Conservation (phyloP, 2,329 filamentous ascomycete genomes). For the Calonectria pseudoturangicola region DNA sequence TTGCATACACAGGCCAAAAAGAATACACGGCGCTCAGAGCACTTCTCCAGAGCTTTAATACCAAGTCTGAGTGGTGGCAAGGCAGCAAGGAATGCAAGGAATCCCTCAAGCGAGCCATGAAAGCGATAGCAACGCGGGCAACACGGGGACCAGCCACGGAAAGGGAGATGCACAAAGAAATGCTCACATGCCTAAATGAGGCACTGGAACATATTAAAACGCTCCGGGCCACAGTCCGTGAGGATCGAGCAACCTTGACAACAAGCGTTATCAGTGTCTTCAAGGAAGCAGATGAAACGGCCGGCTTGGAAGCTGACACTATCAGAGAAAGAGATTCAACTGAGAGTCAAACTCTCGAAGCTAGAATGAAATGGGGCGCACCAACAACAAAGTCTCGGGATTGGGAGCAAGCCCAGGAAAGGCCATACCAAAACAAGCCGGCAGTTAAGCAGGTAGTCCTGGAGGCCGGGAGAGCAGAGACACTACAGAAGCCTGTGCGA, state of each 20-base stretch:
- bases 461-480: conserved; percentile 10
- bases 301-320: conserved; percentile 42
- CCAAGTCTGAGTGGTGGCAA: conserved; percentile 60
- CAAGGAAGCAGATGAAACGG: conserved; percentile 42
- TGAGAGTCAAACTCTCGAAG: conserved; percentile 32
- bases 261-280: conserved; percentile 48
- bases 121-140: conserved; percentile 56
- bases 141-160: conserved; percentile 30
- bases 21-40: conserved; percentile 57
- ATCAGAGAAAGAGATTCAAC: conserved; percentile 35
- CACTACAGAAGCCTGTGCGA: conserved; percentile 33
- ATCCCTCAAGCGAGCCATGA: conserved; percentile 62
- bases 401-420: conserved; percentile 1
- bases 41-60: conserved; percentile 57
- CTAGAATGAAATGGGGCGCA: conserved; percentile 41
- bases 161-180: conserved; percentile 50
- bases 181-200: conserved; percentile 47
- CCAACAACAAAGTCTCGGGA: conserved; percentile 19
- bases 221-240: conserved; percentile 43
- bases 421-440: conserved; percentile 1
- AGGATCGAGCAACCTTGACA: conserved; percentile 45
- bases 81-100: conserved; percentile 61
- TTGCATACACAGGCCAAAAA: conserved; percentile 57
- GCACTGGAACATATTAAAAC: conserved; percentile 52
- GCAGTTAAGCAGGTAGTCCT: background rate